Evolutionary conservation across 2,329 filamentous ascomycete genomes (phyloP).

Genomic region (Fusarium sp.): DNA sequence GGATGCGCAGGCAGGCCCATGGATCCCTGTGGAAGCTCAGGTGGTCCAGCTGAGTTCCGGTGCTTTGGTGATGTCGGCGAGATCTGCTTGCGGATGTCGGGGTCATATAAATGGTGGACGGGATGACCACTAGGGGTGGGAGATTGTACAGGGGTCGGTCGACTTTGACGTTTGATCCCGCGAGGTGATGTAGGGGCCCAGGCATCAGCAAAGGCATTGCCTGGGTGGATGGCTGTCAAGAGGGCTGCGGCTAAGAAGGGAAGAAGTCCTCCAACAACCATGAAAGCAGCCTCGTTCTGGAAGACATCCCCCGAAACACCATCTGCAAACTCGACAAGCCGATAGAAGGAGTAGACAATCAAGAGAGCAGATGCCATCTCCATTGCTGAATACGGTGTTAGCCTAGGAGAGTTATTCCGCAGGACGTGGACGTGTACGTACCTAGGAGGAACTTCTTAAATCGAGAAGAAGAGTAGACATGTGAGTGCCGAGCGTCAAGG

Average conservation of each 20-base stretch:
- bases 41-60: slow-evolving; percentile 28
- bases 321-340: slow-evolving; percentile 51
- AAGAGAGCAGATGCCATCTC: slow-evolving; percentile 51
- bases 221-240: slow-evolving; percentile 51
- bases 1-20: slow-evolving; percentile 45
- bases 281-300: slow-evolving; percentile 50
- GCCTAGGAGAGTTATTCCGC: background rate
- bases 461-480: slow-evolving; percentile 52
- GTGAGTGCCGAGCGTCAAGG: slow-evolving; percentile 51
- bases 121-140: slow-evolving; percentile 34
- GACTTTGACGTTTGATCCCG: slow-evolving; percentile 28
- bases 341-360: slow-evolving; percentile 53
- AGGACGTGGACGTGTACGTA: slow-evolving; percentile 45
- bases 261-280: slow-evolving; percentile 53
- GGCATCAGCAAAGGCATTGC: slow-evolving; percentile 50
- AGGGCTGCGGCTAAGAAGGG: slow-evolving; percentile 51
- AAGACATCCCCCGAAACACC: slow-evolving; percentile 49
- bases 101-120: slow-evolving; percentile 48
- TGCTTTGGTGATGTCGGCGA: slow-evolving; percentile 40
- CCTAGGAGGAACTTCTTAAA: slow-evolving; percentile 58
- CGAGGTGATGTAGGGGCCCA: slow-evolving; percentile 53
- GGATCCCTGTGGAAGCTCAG: slow-evolving; percentile 39
- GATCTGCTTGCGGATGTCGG: slow-evolving; percentile 46
- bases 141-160: slow-evolving; percentile 31
- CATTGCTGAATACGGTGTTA: slow-evolving; percentile 44